Conservation (phyloP, 768 basidiomycete species). For the Peribolospora kevripleyi region DNA sequence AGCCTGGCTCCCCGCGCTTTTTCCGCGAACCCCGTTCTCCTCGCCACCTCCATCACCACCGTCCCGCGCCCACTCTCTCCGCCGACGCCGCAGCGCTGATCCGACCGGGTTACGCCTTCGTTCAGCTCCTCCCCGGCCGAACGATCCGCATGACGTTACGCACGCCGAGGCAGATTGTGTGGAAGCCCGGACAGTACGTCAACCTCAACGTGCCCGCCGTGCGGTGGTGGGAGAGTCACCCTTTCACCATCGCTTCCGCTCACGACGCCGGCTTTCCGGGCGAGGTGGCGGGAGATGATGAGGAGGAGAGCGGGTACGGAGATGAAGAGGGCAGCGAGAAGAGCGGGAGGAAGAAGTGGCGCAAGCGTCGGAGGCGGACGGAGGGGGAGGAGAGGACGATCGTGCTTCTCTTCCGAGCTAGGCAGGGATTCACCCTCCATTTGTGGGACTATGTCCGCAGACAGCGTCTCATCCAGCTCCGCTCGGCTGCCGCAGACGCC, state of each 20-base stretch:
- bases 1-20: background rate
- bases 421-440: constrained; percentile 41
- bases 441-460: constrained; percentile 34
- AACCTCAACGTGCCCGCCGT: constrained; percentile 41
- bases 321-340: too few species aligned
- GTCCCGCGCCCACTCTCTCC: background rate
- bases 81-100: constrained; percentile 16
- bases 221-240: constrained; percentile 38
- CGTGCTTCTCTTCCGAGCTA: constrained; percentile 42
- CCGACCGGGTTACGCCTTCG: constrained; percentile 44
- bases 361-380: constrained; percentile 2
- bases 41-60: background rate
- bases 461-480: constrained; percentile 14
- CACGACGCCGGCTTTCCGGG: constrained; percentile 22
- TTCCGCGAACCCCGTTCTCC: background rate
- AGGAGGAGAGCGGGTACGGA: too few species aligned
- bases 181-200: constrained; percentile 62
- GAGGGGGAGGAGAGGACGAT: constrained; percentile 30
- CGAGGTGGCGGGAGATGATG: too few species aligned
- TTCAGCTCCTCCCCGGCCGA: constrained; percentile 42
- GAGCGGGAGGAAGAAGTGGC: constrained; percentile 5
- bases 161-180: constrained; percentile 31
- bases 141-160: constrained; percentile 44
- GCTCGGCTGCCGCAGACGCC: constrained; percentile 6
- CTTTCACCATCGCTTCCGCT: constrained; percentile 44